Conservation (phyloP, 2,329 filamentous ascomycete genomes). For the Trichoderma aggressivum region DNA sequence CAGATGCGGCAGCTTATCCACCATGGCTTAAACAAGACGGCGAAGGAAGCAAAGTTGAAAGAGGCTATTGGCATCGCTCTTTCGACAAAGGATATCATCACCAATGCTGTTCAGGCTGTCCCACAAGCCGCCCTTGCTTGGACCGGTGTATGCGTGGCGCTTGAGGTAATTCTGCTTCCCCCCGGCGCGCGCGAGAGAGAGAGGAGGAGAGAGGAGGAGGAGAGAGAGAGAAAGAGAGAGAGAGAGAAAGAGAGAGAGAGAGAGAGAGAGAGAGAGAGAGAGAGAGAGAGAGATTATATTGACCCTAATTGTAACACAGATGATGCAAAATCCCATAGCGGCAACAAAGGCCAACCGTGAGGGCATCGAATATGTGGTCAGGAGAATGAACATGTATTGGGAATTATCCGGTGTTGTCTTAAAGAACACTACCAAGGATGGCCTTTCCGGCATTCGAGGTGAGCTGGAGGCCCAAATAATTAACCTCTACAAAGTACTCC, state of each 20-base stretch:
- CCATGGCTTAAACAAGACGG: conserved; percentile 29
- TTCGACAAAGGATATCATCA: not conserved
- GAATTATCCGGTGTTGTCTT: conserved; percentile 30
- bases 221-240: too few species aligned
- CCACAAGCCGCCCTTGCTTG: conserved; percentile 38
- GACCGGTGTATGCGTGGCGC: conserved; percentile 33
- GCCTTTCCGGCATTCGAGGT: conserved; percentile 17
- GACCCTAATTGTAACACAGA: conserved; percentile 28
- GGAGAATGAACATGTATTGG: conserved; percentile 40
- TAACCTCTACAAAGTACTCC: conserved; percentile 37
- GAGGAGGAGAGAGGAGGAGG: too few species aligned
- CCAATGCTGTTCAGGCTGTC: conserved; percentile 22
- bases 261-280: too few species aligned
- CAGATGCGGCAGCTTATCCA: conserved; percentile 33
- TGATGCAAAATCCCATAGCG: conserved; percentile 31
- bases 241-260: too few species aligned
- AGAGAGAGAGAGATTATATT: not conserved
- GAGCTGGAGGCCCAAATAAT: conserved; percentile 29
- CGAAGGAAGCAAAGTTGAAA: conserved; percentile 27
- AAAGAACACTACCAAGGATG: conserved; percentile 20
- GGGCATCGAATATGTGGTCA: conserved; percentile 35
- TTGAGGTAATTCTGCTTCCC: conserved; percentile 30
- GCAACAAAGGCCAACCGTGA: conserved; percentile 30
- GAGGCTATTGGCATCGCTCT: conserved; percentile 23
- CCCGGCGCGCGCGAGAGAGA: too few species aligned